Evolutionary conservation across 306 rosid species (phyloP).

Genomic region (Benincasa hispida): DNA sequence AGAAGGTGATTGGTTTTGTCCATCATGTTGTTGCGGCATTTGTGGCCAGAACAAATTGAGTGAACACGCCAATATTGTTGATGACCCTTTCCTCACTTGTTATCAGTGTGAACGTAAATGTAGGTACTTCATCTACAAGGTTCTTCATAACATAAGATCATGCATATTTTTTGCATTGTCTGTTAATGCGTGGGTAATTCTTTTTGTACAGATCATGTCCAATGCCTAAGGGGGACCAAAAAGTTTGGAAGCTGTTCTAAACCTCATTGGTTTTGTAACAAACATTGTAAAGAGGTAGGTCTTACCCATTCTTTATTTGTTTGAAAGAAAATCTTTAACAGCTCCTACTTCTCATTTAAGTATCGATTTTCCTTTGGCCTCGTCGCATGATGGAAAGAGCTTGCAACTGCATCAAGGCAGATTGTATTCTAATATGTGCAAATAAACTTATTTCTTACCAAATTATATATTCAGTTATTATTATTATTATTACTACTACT

Average conservation of each 20-base stretch:
- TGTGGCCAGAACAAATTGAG: conserved; percentile 36
- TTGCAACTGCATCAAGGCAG: background rate
- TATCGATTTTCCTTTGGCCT: background rate
- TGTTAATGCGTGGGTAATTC: background rate
- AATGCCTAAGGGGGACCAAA: conserved; percentile 28
- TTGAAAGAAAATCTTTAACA: background rate
- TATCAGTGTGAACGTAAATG: conserved; percentile 72
- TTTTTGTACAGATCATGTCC: conserved; percentile 50
- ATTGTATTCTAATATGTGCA: background rate
- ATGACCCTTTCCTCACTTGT: conserved; percentile 32
- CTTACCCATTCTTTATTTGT: background rate
- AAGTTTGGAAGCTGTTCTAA: conserved; percentile 15
- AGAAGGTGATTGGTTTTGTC: conserved; percentile 83
- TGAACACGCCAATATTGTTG: conserved; percentile 18
- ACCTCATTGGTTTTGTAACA: conserved; percentile 50
- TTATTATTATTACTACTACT: too few relatives aligned
- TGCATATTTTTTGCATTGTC: background rate
- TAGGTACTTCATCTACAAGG: conserved; percentile 14
- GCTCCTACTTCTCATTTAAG: background rate
- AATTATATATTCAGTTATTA: background rate
- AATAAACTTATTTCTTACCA: background rate
- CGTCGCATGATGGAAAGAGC: background rate
- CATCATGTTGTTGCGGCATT: conserved; percentile 62
- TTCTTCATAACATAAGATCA: background rate
- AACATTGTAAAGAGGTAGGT: conserved; percentile 53